These are phyloP conservation scores for Lichenothelia convexa DNA, from an alignment of 495 filamentous ascomycete species.

Conservation along the genomic window DNA sequence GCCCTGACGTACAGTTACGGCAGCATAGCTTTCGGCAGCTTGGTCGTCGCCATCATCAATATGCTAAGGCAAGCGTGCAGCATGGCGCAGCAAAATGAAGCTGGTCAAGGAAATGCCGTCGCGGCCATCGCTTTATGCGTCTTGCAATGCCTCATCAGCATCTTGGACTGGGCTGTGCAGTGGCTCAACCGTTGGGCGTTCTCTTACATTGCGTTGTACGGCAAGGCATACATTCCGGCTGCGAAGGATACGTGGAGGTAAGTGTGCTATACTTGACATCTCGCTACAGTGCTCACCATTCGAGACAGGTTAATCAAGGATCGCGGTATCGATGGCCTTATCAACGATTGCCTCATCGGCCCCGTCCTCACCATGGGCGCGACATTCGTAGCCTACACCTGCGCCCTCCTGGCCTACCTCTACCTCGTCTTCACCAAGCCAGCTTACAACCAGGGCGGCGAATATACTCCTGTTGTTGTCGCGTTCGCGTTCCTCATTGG, in stretches of 20 bases:
- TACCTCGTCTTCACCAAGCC: constrained; percentile 70
- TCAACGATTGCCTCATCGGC: constrained; percentile 80
- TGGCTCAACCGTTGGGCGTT: constrained; percentile 77
- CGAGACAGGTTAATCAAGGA: constrained; percentile 56
- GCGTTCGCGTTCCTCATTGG: constrained; percentile 73
- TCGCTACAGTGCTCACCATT: constrained; percentile 1
- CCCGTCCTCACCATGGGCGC: constrained; percentile 81
- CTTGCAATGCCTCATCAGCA: constrained; percentile 52
- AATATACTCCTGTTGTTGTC: constrained; percentile 60
- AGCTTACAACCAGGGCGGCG: constrained; percentile 49
- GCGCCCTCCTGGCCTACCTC: constrained; percentile 62
- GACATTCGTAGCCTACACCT: constrained; percentile 65
- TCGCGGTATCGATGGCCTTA: constrained; percentile 72
- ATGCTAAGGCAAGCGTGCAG: constrained; percentile 60
- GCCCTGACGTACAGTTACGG: constrained; percentile 82
- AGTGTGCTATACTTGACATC: constrained; percentile 7
- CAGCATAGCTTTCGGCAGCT: constrained; percentile 67
- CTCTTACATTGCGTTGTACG: constrained; percentile 80
- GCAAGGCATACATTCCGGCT: constrained; percentile 64
- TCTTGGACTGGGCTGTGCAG: constrained; percentile 71
- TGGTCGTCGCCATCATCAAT: constrained; percentile 78
- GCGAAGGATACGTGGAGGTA: constrained; percentile 73
- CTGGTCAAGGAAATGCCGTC: constrained; percentile 47
- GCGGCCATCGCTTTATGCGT: constrained; percentile 50
- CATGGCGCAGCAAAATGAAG: constrained; percentile 46